phyloP scores from a whole-genome alignment of 495 filamentous ascomycete genomes.

The Xylaria nigripes region DNA sequence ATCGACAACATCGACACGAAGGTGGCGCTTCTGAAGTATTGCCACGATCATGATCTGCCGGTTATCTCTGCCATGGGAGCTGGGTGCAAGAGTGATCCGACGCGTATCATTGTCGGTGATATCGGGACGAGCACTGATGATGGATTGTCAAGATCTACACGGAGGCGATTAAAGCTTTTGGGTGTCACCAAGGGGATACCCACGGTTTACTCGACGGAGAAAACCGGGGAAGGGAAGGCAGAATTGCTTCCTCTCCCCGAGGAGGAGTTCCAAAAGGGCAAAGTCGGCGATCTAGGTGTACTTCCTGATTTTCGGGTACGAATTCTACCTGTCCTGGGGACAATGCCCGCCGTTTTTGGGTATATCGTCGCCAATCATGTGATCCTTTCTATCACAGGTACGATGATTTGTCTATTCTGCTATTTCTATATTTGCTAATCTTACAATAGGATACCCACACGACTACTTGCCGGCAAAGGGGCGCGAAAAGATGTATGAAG shows the following conservation, averaged over 20 bases:
- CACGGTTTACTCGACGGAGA: constrained; percentile 89
- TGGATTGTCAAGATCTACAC: constrained; percentile 74
- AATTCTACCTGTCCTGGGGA: constrained; percentile 89
- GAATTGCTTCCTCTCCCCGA: constrained; percentile 77
- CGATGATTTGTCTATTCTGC: background rate
- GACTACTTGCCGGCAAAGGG: constrained; percentile 77
- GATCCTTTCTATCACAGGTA: constrained; percentile 66
- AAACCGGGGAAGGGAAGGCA: constrained; percentile 84
- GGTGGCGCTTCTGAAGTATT: constrained; percentile 84
- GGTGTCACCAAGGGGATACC: constrained; percentile 82
- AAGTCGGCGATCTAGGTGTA: constrained; percentile 76
- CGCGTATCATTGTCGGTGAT: constrained; percentile 82
- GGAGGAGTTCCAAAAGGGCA: constrained; percentile 82
- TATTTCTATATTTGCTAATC: background rate
- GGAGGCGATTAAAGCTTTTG: constrained; percentile 65
- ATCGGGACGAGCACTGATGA: constrained; percentile 87
- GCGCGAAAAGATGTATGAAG: constrained; percentile 83
- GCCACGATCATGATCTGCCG: constrained; percentile 60
- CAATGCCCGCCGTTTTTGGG: constrained; percentile 95
- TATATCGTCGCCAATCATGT: constrained; percentile 86
- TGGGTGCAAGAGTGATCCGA: constrained; percentile 95
- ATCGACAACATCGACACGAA: constrained; percentile 99
- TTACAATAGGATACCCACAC: constrained; percentile 61
- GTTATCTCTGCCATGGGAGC: constrained; percentile 96
- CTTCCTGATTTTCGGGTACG: constrained; percentile 88